Base-by-base conservation (phyloP, 2,329 filamentous ascomycete species). In the Cryoendolithus antarcticus region DNA sequence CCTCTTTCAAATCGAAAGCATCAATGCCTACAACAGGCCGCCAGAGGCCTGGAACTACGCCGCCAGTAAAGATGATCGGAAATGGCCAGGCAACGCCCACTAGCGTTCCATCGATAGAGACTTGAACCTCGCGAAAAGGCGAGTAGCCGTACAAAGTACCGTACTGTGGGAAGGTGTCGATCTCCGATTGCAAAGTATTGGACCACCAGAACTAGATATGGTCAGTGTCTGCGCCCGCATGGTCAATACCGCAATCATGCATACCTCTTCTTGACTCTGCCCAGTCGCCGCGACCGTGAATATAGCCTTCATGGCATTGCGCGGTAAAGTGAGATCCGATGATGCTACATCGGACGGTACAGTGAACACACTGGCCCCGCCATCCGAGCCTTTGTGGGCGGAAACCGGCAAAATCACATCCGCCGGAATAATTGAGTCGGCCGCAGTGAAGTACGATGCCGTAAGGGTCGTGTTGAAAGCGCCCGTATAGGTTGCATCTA, bases 21-120 rank as follows among this genome's bases (percentile, higher is more conserved):
- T 91, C 78, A 12, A 82, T 75, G 1, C 83, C 83, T 3, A 83
- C 84, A 39, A 91, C 71, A 0, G 85, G 85, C 5, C 82, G 69
- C 72, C 86, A 86, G 30, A 91, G 70, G 1, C 76, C 75, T 4
- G 83, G 83, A 1, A 81, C 78, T 4, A 93, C 69, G 1, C 84
- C 84, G 2, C 86, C 85, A 0, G 85, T 88, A 50, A 88, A 89
- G 36, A 93, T 79, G 11, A 86, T 71, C 0, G 84, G 83, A 50
- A 83, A 89, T 1, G 85, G 86, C 82, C 82, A 91, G 28, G 76
- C 72, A 2, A 86, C 75, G 2, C 84, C 85, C 1, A 81, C 82
- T 13, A 89, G 60, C 12, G 70, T 62, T 1, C 73, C 81, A 52
- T 93, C 84, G 38, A 93, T 82, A 32, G 73, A 65, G 1, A 91